These are phyloP conservation scores for Starmerella cellae DNA, from an alignment of 805 yeast species.

Conservation along the genomic window DNA sequence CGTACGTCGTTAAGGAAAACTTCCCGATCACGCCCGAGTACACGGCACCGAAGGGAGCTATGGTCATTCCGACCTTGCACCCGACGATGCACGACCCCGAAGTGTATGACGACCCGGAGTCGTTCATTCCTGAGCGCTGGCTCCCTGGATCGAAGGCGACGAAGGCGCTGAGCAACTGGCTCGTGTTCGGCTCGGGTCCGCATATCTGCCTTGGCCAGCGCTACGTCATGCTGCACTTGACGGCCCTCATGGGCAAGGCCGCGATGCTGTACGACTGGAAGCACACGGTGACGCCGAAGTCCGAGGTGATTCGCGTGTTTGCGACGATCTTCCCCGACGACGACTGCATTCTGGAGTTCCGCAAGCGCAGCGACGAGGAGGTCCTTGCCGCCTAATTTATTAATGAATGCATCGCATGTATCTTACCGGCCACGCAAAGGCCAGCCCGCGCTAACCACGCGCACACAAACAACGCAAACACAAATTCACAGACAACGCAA, in stretches of 20 bases:
- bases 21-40: constrained; percentile 75
- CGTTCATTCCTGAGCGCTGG: constrained; percentile 95
- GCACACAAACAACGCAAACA: too few relatives aligned
- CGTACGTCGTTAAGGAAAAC: constrained; percentile 76
- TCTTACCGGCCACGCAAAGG: too few relatives aligned
- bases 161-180: constrained; percentile 77
- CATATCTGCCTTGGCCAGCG: constrained; percentile 93
- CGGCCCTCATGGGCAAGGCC: constrained; percentile 84
- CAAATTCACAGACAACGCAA: too few relatives aligned
- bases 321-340: constrained; percentile 98
- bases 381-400: constrained; percentile 1
- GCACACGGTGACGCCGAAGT: constrained; percentile 68
- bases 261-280: constrained; percentile 65
- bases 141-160: constrained; percentile 54
- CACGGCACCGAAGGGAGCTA: constrained; percentile 91
- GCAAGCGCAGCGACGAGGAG: constrained; percentile 16
- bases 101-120: constrained; percentile 87
- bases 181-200: constrained; percentile 94
- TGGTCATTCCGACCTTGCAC: constrained; percentile 90
- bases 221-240: constrained; percentile 80
- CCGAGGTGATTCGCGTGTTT: constrained; percentile 88
- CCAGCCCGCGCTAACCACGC: too few relatives aligned
- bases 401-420: too few relatives aligned
- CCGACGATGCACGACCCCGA: constrained; percentile 97
- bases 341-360: constrained; percentile 71